Conservation (phyloP, 805 yeast genomes). For the Peterozyma toletana region DNA sequence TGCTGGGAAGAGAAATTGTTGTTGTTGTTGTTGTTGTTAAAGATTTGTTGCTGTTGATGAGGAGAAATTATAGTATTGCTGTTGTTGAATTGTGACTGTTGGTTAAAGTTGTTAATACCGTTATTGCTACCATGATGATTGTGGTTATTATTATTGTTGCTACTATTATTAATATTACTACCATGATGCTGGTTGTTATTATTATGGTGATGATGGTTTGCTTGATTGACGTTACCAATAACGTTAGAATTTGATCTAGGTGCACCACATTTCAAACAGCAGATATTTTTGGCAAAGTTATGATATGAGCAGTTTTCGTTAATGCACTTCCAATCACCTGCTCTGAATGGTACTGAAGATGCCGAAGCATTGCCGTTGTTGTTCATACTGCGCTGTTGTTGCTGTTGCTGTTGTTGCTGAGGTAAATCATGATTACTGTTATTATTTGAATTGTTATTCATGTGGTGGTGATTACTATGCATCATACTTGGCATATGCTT, state of each 20-base stretch:
- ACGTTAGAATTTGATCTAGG: constrained; percentile 31
- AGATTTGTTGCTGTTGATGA: too few relatives aligned
- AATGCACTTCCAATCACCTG: constrained; percentile 94
- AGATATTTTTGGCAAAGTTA: constrained; percentile 84
- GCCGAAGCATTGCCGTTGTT: constrained; percentile 16
- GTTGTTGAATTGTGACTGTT: too few relatives aligned
- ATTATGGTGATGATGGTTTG: constrained; percentile 21
- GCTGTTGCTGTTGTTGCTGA: constrained; percentile 1
- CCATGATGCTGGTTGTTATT: constrained; percentile 12
- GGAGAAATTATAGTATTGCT: too few relatives aligned
- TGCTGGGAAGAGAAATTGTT: too few relatives aligned
- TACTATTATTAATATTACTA: constrained; percentile 1
- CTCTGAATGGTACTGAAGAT: constrained; percentile 80
- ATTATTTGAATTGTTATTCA: not conserved
- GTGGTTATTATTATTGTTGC: constrained; percentile 8
- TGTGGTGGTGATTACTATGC: not conserved
- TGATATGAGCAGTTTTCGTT: constrained; percentile 78
- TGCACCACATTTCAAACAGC: constrained; percentile 84
- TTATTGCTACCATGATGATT: not conserved
- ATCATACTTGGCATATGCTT: not conserved
- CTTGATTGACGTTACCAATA: constrained; percentile 7
- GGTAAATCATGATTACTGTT: not conserved
- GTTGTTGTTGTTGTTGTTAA: too few relatives aligned
- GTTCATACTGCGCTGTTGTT: constrained; percentile 1
- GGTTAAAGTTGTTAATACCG: too few relatives aligned